Evolutionary conservation across 164 flowering plant species (phyloP).

Genomic region (Vitis vinifera): ASM3070453v1 NC_081805.1:26459001-26459500

Average conservation of each 20-base stretch:
- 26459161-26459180: neutral
- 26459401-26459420: conserved; percentile 77
- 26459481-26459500: conserved; percentile 89
- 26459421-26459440: conserved; percentile 65
- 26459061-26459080: too few relatives aligned
- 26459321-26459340: conserved; percentile 7
- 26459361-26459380: conserved; percentile 73
- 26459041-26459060: neutral
- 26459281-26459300: neutral
- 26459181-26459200: too few relatives aligned
- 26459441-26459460: conserved; percentile 82
- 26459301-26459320: conserved; percentile 2
- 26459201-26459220: neutral
- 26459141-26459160: neutral
- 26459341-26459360: conserved; percentile 15
- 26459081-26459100: too few relatives aligned
- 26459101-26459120: too few relatives aligned
- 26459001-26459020: neutral
- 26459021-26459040: neutral
- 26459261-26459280: neutral
- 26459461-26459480: conserved; percentile 88
- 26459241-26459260: neutral
- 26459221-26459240: neutral
- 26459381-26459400: conserved; percentile 53
- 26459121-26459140: neutral